A percentile compares a stretch with the other conserved stretches of the same genome.
phyloP scores from a whole-genome alignment of 2,329 filamentous ascomycete species.

The Ramularia collo-cygni region DNA sequence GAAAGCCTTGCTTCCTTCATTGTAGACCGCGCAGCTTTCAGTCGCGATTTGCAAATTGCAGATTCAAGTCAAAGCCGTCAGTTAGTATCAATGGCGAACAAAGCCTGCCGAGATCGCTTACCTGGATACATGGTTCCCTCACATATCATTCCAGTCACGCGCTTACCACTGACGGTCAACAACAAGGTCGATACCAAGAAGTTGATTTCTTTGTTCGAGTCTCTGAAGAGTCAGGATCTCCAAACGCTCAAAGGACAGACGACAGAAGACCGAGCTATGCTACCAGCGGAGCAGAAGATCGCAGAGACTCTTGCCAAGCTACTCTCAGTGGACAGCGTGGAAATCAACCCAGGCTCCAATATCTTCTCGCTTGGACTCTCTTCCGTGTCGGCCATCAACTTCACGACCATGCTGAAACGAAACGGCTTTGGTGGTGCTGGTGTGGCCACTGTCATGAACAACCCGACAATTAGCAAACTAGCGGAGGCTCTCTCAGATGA shows the following conservation, averaged over 20 bases:
- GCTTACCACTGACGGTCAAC: conserved; percentile 75
- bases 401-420: conserved; percentile 58
- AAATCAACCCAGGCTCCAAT: conserved; percentile 52
- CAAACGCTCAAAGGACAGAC: conserved; percentile 43
- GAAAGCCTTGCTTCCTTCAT: conserved; percentile 79
- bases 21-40: conserved; percentile 19
- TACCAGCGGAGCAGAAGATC: conserved; percentile 42
- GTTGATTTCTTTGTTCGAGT: conserved; percentile 59
- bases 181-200: conserved; percentile 78
- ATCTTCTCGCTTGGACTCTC: conserved; percentile 84
- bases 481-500: conserved; percentile 27
- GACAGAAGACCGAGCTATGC: conserved; percentile 23
- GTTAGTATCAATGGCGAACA: conserved; percentile 25
- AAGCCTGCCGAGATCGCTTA: conserved; percentile 61
- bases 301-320: conserved; percentile 50
- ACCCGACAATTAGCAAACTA: conserved; percentile 38
- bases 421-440: conserved; percentile 55
- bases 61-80: conserved; percentile 18
- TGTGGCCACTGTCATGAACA: conserved; percentile 61
- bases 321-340: conserved; percentile 37
- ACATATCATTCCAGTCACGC: conserved; percentile 64
- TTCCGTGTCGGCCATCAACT: conserved; percentile 72
- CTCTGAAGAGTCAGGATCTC: conserved; percentile 54
- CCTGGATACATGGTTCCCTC: conserved; percentile 89
- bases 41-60: conserved; percentile 31